Base-by-base conservation (phyloP, 805 yeast species). In the Saturnispora gosingensis region DNA sequence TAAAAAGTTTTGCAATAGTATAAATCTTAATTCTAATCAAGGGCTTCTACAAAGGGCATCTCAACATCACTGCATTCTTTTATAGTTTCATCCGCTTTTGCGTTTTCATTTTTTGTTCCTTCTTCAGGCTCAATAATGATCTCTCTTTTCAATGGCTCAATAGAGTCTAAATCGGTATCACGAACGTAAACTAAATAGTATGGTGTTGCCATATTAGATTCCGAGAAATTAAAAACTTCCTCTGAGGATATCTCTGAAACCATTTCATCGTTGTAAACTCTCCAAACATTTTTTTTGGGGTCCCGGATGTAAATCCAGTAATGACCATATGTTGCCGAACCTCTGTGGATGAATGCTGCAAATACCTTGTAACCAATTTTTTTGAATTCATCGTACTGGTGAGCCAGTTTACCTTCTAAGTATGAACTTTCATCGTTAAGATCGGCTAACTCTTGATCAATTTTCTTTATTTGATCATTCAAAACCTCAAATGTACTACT, bases 311-410 rank as follows among this genome's bases (percentile, higher is more conserved):
- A 93, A 16, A 91, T 79, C 97, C 98, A 93, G 67, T 93, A 93
- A 67, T 93, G 99, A 2, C 99, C 99, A 62, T 87, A 91, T 48
- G 88, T 82, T 0, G 97, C 98, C 61, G 89, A 95, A 6, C 99
- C 99, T 48, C 97, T 73, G 66, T 93, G 99, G 46, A 93, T 88
- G 63, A 93, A 93, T 6, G 91, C 82, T 0, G 98, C 95, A 70
- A 90, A 91, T 11, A 93, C 74, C 0, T 86, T 75, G 67, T 91
- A 93, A 0, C 90, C 95, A 28, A 83, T 75, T 46, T 74, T 68
- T 48, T 74, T 76, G 67, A 85, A 78, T 7, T 72, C 71, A 18
- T 73, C 72, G 63, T 86, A 93, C 58, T 85, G 93, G 30, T 66
- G 67, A 20, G 77, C 70, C 8, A 88, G 77, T 45, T 70, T 70